Base-by-base conservation (phyloP, 2,329 filamentous ascomycete genomes). In the Thermoascus crustaceus region DNA sequence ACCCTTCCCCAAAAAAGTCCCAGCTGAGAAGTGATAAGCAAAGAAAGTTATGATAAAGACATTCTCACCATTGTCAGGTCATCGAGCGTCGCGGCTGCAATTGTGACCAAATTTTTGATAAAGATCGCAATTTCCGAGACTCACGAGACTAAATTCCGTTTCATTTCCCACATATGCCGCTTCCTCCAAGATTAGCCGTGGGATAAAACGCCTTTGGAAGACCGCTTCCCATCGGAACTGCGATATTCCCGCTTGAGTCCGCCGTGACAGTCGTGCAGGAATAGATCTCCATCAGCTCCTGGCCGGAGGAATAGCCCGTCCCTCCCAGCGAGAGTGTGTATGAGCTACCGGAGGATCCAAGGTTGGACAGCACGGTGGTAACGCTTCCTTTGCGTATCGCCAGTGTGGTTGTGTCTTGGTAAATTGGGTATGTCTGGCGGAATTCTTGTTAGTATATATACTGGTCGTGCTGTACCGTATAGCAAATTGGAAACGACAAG, bases 211-310 rank as follows among this genome's bases (percentile, higher is more conserved):
- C 60, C 34, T 58, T 51, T 1, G 72, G 68, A 32, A 64, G 38
- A 0, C 70, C 71, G 2, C 51, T 43, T 1, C 45, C 52, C 49
- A 73, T 67, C 4, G 55, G 50, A 1, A 73, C 61, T 1, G 50
- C 47, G n/a, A 75, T 42, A 29, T 58, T 57, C 0, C 69, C 71
- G 20, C 46, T 59, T 2, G 52, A 51, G 41, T 66, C 64, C 0
- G 68, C 60, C 1, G 61, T 68, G 4, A 60, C 53, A 0, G 54
- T 42, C 1, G 54, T 59, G 50, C 73, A 76, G 24, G 50, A 49
- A 32, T 52, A 50, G 18, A 54, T 21, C 35, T 57, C 54, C n/a
- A 46, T 48, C 2, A 57, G 38, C 14, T 43, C 22, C 4, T 27
- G 17, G 4, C 52, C 55, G 4, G 52, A 40, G 1, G 31, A 16